Evolutionary conservation across 2,329 filamentous ascomycete species (phyloP).

Genomic region (Hymenoscyphus salicellus): DNA sequence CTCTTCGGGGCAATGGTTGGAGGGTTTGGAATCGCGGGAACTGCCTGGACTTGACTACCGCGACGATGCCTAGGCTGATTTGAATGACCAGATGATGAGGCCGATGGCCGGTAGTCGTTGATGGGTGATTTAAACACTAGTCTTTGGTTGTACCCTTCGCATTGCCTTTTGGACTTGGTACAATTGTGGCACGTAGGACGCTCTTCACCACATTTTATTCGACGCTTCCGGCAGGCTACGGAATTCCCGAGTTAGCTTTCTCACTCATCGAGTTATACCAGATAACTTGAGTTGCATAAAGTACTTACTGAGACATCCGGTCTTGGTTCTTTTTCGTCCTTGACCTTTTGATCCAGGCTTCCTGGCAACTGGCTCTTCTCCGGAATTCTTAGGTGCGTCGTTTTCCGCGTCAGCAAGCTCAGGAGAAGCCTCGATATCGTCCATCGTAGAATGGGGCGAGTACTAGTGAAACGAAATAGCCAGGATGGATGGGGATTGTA

Average conservation of each 20-base stretch:
- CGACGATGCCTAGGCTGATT: slow-evolving; percentile 15
- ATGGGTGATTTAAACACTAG: slow-evolving; percentile 76
- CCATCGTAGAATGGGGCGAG: slow-evolving; percentile 1
- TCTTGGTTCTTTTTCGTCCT: slow-evolving; percentile 67
- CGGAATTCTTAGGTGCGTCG: slow-evolving; percentile 10
- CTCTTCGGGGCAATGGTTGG: slow-evolving; percentile 18
- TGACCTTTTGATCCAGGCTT: slow-evolving; percentile 31
- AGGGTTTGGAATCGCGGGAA: background rate
- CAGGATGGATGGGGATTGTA: background rate
- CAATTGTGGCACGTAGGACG: slow-evolving; percentile 79
- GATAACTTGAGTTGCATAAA: background rate
- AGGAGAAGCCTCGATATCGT: slow-evolving; percentile 1
- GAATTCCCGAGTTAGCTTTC: background rate
- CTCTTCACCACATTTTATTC: slow-evolving; percentile 96
- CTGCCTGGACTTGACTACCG: slow-evolving; percentile 6
- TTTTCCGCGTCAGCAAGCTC: slow-evolving; percentile 7
- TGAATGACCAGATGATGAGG: slow-evolving; percentile 35
- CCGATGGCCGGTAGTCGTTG: slow-evolving; percentile 49
- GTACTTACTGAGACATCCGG: slow-evolving; percentile 78
- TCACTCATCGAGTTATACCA: background rate
- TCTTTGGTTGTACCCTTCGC: slow-evolving; percentile 79
- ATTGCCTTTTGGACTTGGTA: slow-evolving; percentile 78
- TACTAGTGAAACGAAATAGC: background rate
- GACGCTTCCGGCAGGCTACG: slow-evolving; percentile 81
- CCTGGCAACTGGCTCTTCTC: slow-evolving; percentile 14